These are phyloP conservation scores for Linaria vulgaris DNA, from an alignment of 257 asterid genomes.

Conservation along the genomic window DNA sequence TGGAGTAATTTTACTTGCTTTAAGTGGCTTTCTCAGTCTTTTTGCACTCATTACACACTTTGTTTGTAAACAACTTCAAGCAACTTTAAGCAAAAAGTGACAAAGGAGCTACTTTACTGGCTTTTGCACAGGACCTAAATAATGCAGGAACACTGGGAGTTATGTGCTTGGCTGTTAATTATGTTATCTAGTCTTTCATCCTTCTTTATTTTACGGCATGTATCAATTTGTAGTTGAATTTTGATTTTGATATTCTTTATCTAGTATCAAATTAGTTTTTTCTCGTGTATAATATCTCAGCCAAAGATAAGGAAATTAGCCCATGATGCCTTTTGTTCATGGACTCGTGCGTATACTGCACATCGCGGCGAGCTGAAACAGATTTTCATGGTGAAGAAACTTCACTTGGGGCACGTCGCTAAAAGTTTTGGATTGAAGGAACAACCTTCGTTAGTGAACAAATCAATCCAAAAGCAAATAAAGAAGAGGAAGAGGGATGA, in stretches of 20 bases:
- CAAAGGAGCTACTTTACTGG: no score
- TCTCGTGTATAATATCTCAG: conserved; percentile 39
- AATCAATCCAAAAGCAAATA: conserved; percentile 61
- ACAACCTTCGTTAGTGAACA: conserved; percentile 81
- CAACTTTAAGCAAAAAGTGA: no score
- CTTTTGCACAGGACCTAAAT: not conserved
- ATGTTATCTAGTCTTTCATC: not conserved
- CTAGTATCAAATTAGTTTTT: conserved; percentile 11
- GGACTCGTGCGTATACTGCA: conserved; percentile 92
- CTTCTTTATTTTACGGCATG: not conserved
- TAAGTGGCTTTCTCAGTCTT: no score
- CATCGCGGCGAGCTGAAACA: conserved; percentile 93
- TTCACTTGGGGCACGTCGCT: conserved; percentile 90
- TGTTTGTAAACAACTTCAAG: no score
- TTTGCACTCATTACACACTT: no score
- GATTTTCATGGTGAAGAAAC: conserved; percentile 80
- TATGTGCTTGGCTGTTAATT: not conserved
- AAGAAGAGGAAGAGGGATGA: conserved; percentile 81
- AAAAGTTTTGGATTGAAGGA: conserved; percentile 87
- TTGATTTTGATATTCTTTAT: conserved; percentile 14
- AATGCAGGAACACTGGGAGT: not conserved
- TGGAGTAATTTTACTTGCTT: no score
- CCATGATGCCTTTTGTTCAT: conserved; percentile 74
- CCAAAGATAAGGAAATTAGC: conserved; percentile 56
- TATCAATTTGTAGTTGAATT: not conserved